These are phyloP conservation scores for Paramyrothecium roridum DNA, from an alignment of 2,329 filamentous ascomycete species.

Conservation along the genomic window DNA sequence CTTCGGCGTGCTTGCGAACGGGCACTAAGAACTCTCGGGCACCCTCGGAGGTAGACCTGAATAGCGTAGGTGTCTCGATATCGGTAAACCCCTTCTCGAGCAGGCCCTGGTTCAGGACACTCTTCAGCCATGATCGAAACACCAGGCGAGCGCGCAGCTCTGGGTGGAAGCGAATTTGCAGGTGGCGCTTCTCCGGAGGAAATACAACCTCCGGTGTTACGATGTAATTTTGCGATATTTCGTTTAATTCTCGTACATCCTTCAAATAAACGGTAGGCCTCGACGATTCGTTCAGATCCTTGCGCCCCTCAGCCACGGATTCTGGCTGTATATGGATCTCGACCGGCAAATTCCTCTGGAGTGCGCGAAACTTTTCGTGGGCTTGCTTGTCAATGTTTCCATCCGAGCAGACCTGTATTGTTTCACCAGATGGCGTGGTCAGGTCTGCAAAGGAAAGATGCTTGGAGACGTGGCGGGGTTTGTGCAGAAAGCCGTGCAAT, in stretches of 20 bases:
- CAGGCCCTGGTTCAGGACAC: constrained; percentile 51
- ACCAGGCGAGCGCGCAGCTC: constrained; percentile 64
- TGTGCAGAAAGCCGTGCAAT: constrained; percentile 64
- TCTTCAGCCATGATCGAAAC: constrained; percentile 62
- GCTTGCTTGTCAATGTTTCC: constrained; percentile 28
- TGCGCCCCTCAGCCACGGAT: constrained; percentile 12
- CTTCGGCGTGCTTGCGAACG: constrained; percentile 63
- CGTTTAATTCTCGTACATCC: constrained; percentile 29
- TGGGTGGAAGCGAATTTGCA: constrained; percentile 77
- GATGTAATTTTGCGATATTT: constrained; percentile 61
- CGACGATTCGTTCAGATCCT: constrained; percentile 16
- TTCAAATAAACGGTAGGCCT: constrained; percentile 66
- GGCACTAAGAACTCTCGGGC: constrained; percentile 94
- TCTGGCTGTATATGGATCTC: constrained; percentile 38
- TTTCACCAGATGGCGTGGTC: constrained; percentile 32
- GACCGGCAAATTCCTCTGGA: constrained; percentile 52
- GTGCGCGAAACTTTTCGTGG: constrained; percentile 40
- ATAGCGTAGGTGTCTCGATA: constrained; percentile 88
- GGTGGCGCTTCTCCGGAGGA: constrained; percentile 70
- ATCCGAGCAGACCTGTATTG: constrained; percentile 43
- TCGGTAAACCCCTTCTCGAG: constrained; percentile 63
- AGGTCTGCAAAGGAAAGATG: constrained; percentile 68
- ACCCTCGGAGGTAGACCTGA: constrained; percentile 96
- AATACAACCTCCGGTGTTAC: constrained; percentile 73
- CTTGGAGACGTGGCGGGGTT: constrained; percentile 63